These are phyloP conservation scores for Eimeria sp. DNA, from an alignment of 169 alveolate genomes.

Conservation along the genomic window DNA sequence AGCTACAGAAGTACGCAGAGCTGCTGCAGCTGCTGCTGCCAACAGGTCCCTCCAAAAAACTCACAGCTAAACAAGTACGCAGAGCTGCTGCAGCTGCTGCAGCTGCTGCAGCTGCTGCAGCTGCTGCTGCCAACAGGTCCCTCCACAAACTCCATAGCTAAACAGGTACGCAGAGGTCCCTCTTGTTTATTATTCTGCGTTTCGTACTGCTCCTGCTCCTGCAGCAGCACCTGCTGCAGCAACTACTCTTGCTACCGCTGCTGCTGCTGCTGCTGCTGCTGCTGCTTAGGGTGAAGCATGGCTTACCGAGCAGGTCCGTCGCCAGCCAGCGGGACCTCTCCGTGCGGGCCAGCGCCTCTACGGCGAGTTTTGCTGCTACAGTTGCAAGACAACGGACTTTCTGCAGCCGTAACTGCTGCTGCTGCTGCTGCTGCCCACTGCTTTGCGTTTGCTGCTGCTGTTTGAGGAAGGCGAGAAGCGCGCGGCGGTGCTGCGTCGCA, in stretches of 20 bases:
- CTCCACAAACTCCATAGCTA: neutral
- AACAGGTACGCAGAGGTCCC: neutral
- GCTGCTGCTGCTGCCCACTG: neutral
- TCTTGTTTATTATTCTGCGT: neutral
- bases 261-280: slow-evolving; percentile 4
- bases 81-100: neutral
- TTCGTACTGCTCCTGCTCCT: neutral
- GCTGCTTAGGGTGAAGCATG: neutral
- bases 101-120: neutral
- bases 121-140: neutral
- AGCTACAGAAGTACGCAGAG: neutral
- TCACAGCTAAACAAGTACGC: neutral
- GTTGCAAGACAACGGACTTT: slow-evolving; percentile 29
- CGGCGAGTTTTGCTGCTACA: slow-evolving; percentile 2
- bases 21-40: neutral
- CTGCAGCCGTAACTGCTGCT: slow-evolving; percentile 13
- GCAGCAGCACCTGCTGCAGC: slow-evolving; percentile 2
- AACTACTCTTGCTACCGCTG: neutral
- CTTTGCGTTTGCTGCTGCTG: neutral
- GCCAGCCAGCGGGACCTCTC: slow-evolving; percentile 60
- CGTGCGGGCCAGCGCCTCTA: slow-evolving; percentile 36
- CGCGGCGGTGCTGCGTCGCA: neutral
- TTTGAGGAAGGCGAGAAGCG: neutral
- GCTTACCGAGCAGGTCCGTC: slow-evolving; percentile 23
- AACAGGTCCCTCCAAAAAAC: neutral